Evolutionary conservation across 805 yeast species (phyloP), one percentile per base, ranked within the genome.

Genomic region (Suhomyces prunicola): DNA sequence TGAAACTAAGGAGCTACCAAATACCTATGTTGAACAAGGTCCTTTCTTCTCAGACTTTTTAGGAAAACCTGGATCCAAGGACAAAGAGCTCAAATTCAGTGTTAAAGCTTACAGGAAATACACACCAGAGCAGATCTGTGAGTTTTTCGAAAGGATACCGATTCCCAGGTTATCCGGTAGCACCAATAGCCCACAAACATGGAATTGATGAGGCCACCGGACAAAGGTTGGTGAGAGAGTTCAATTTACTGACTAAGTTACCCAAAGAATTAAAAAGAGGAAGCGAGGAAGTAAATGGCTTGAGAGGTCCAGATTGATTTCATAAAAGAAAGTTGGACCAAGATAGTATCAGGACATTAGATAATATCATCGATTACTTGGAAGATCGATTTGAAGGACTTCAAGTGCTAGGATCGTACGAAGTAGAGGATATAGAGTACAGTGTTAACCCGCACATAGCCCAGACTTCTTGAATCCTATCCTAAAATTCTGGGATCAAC

Each of bases 361-460:
- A n/a, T n/a, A n/a, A n/a, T n/a, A n/a, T n/a, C n/a, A n/a, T n/a
- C n/a, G n/a, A n/a, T n/a, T n/a, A n/a, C n/a, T n/a, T n/a, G n/a
- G n/a, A n/a, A n/a, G n/a, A n/a, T n/a, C n/a, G n/a, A n/a, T n/a
- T n/a, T n/a, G n/a, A n/a, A n/a, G n/a, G n/a, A n/a, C n/a, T n/a
- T n/a, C n/a, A n/a, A n/a, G n/a, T n/a, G 35, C 29, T 22, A 53
- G 59, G 36, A 53, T 57, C 27, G 47, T 56, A 13, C 12, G 23
- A 15, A 52, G 48, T 15, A 45, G n/a, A n/a, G n/a, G n/a, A n/a
- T 54, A 57, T 31, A 54, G 50, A 44, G 39, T 53, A 26, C 50
- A 55, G n/a, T 57, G 52, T 36, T 47, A 56, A 17, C 57, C 58
- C n/a, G 60, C n/a, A n/a, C 56, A 44, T 44, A 54, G 55, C 23